These are phyloP conservation scores for Scheffersomyces coipomensis DNA, from an alignment of 805 yeast species.

Conservation along the genomic window DNA sequence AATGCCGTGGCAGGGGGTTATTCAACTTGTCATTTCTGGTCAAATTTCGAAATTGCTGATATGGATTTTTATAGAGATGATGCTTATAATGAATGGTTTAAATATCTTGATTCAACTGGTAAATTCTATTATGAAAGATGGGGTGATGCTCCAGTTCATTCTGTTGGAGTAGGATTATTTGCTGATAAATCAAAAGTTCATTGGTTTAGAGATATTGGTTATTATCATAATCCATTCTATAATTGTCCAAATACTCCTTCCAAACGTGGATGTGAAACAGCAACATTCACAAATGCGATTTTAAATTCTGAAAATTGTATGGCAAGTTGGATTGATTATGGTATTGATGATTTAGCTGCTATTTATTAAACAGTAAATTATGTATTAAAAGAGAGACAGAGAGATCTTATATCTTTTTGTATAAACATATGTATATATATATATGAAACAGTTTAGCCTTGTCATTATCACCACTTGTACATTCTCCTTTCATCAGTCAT, in stretches of 20 bases:
- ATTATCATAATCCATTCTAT: slow-evolving; percentile 68
- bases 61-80: slow-evolving; percentile 76
- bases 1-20: slow-evolving; percentile 43
- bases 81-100: slow-evolving; percentile 63
- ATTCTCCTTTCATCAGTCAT: too few relatives aligned
- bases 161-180: slow-evolving; percentile 69
- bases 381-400: too few relatives aligned
- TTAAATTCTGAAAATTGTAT: slow-evolving; percentile 71
- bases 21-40: slow-evolving; percentile 84
- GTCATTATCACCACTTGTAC: too few relatives aligned
- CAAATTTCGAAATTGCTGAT: slow-evolving; percentile 82
- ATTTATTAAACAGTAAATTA: slow-evolving; percentile 9
- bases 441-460: too few relatives aligned
- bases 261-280: slow-evolving; percentile 51
- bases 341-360: slow-evolving; percentile 18
- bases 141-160: slow-evolving; percentile 94
- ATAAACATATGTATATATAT: too few relatives aligned
- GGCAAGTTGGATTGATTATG: slow-evolving; percentile 63
- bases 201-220: slow-evolving; percentile 87
- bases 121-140: slow-evolving; percentile 89
- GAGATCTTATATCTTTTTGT: too few relatives aligned
- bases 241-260: slow-evolving; percentile 63
- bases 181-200: slow-evolving; percentile 69
- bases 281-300: slow-evolving; percentile 49
- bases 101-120: slow-evolving; percentile 63